A percentile compares a stretch with the other conserved stretches of the same genome.
Evolutionary conservation across 2,329 filamentous ascomycete genomes (phyloP).

Genomic region (Fusarium mangiferae): DNA sequence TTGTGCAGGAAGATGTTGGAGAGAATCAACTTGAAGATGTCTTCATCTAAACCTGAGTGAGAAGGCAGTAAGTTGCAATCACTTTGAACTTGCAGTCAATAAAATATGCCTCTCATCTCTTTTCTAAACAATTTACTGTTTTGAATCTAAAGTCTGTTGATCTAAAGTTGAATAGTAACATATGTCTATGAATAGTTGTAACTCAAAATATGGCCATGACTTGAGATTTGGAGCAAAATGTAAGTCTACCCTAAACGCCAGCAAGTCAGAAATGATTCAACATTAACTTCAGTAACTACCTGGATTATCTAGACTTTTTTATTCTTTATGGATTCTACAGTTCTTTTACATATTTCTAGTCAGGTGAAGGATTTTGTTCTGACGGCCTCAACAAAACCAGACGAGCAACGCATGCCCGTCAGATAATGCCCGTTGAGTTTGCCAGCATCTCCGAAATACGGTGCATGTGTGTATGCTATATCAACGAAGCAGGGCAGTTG

Average conservation of each 20-base stretch:
- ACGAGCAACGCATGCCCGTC: rapidly evolving
- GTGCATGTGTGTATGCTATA: too few species aligned
- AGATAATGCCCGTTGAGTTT: rapidly evolving
- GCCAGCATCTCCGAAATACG: rapidly evolving
- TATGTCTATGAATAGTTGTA: rapidly evolving
- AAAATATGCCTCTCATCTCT: rapidly evolving
- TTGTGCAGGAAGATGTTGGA: too few species aligned
- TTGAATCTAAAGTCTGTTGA: rapidly evolving
- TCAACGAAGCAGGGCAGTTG: too few species aligned
- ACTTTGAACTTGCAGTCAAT: too few species aligned
- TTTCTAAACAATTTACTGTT: rapidly evolving
- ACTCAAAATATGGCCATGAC: rapidly evolving
- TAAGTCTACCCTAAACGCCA: not conserved
- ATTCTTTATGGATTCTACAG: too few species aligned
- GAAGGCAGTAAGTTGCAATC: rapidly evolving
- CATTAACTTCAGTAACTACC: rapidly evolving
- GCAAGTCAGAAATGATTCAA: too few species aligned
- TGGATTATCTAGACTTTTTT: not conserved
- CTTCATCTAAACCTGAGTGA: rapidly evolving
- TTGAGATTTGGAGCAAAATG: rapidly evolving
- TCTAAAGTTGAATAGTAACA: rapidly evolving
- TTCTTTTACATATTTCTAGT: rapidly evolving
- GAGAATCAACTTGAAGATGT: rapidly evolving
- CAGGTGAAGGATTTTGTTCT: rapidly evolving
- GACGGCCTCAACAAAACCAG: rapidly evolving